Percentiles rank a stretch among this genome's conserved stretches.
These are phyloP conservation scores for Fusarium sambucinum DNA, from an alignment of 2,329 filamentous ascomycete genomes.

Conservation along the genomic window DNA sequence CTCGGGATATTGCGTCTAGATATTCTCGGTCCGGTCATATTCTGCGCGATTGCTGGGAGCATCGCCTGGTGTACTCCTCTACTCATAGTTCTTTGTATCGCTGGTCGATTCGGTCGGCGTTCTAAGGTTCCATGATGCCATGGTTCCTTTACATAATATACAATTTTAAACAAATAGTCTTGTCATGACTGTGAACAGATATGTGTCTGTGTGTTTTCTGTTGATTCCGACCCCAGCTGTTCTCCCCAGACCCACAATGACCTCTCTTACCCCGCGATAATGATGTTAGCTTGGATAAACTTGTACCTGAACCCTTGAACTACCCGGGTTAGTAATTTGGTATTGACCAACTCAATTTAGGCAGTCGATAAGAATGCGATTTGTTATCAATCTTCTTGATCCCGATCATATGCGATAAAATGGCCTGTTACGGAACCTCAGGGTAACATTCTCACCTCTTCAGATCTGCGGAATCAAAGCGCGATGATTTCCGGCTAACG, in stretches of 20 bases:
- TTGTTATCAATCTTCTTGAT: background rate
- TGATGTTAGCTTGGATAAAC: constrained; percentile 15
- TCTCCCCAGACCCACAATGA: constrained; percentile 6
- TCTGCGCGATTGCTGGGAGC: constrained; percentile 46
- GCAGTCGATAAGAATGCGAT: background rate
- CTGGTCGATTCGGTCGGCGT: constrained; percentile 37
- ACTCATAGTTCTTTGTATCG: constrained; percentile 33
- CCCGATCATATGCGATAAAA: constrained; percentile 25
- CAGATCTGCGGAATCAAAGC: constrained; percentile 41
- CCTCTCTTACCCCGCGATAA: constrained; percentile 22
- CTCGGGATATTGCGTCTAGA: constrained; percentile 60
- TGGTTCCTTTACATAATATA: constrained; percentile 44
- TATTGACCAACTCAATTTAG: background rate
- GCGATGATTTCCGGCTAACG: constrained; percentile 45
- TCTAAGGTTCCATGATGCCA: constrained; percentile 29
- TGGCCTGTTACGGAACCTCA: constrained; percentile 1
- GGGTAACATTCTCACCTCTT: constrained; percentile 11
- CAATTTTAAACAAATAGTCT: constrained; percentile 9
- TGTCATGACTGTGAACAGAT: background rate
- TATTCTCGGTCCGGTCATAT: constrained; percentile 53
- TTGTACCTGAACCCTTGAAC: constrained; percentile 5
- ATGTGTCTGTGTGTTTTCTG: background rate
- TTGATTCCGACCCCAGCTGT: background rate
- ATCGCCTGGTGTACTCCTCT: constrained; percentile 48
- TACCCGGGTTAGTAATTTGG: background rate